phyloP scores from a whole-genome alignment of 495 filamentous ascomycete genomes.

The Jackrogersella minutella region DNA sequence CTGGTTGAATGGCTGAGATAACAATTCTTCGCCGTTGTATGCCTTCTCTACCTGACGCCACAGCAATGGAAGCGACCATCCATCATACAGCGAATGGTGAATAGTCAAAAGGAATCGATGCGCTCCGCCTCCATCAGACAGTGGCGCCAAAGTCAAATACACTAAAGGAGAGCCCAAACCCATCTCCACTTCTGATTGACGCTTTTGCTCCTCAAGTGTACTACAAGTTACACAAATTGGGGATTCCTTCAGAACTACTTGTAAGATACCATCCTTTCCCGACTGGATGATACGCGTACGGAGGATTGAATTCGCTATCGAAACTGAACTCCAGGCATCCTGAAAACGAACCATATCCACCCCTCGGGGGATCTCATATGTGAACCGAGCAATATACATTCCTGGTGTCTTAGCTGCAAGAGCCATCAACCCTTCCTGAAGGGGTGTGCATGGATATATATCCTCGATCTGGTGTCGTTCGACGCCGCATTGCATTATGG shows the following conservation, averaged over 20 bases:
- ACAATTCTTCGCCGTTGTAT: constrained; percentile 21
- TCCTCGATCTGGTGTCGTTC: neutral
- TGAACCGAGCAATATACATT: constrained; percentile 12
- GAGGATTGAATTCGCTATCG: neutral
- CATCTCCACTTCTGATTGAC: neutral
- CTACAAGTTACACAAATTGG: neutral
- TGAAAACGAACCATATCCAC: constrained; percentile 51
- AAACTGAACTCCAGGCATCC: constrained; percentile 49
- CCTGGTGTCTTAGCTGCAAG: neutral
- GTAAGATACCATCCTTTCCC: neutral
- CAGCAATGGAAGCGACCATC: constrained; percentile 64
- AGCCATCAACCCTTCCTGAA: constrained; percentile 8
- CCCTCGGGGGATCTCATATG: constrained; percentile 50
- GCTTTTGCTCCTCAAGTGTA: neutral
- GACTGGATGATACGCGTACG: constrained; percentile 39
- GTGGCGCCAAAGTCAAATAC: neutral
- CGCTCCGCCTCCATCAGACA: neutral
- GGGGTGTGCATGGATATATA: constrained; percentile 2
- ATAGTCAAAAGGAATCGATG: constrained; percentile 62
- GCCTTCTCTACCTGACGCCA: constrained; percentile 52
- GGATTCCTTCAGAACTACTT: neutral
- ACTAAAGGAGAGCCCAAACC: neutral
- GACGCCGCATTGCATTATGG: neutral
- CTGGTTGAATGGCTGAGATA: neutral
- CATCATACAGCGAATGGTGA: constrained; percentile 73